phyloP scores from a whole-genome alignment of 1,284 basidiomycete genomes.

The Earliella scabrosa region DNA sequence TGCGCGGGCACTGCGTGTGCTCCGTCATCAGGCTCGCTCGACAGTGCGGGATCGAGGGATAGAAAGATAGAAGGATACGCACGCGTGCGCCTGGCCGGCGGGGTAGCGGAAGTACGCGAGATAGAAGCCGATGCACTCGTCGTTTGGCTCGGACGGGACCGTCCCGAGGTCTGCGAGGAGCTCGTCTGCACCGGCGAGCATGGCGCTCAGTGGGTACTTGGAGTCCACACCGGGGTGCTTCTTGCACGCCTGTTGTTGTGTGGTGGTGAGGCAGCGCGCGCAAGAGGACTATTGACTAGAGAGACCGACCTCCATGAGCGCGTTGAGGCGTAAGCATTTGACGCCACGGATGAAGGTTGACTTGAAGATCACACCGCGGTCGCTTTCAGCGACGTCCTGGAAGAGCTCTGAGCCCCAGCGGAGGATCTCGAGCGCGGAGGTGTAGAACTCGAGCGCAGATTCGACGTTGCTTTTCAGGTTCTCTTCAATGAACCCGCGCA shows the following conservation, averaged over 20 bases:
- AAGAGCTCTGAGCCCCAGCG: constrained; percentile 41
- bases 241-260: not conserved
- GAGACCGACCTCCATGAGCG: constrained; percentile 35
- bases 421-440: constrained; percentile 9
- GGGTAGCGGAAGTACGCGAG: constrained; percentile 42
- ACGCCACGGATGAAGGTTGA: constrained; percentile 35
- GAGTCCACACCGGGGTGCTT: constrained; percentile 19
- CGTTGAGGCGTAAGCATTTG: constrained; percentile 32
- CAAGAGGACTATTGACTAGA: no score
- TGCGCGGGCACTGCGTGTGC: constrained; percentile 33
- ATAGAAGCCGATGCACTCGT: constrained; percentile 29
- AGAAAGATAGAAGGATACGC: constrained; percentile 11
- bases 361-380: constrained; percentile 37
- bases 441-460: not conserved
- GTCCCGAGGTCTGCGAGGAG: constrained; percentile 33
- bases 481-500: constrained; percentile 34
- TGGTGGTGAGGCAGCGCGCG: no score
- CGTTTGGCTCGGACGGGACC: not conserved
- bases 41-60: not conserved
- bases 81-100: constrained; percentile 41
- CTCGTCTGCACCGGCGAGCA: constrained; percentile 33
- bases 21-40: no score
- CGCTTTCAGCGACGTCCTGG: constrained; percentile 33
- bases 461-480: not conserved
- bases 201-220: constrained; percentile 27